Conservation (phyloP, 495 filamentous ascomycete genomes). For the Trichoderma virens region DNA sequence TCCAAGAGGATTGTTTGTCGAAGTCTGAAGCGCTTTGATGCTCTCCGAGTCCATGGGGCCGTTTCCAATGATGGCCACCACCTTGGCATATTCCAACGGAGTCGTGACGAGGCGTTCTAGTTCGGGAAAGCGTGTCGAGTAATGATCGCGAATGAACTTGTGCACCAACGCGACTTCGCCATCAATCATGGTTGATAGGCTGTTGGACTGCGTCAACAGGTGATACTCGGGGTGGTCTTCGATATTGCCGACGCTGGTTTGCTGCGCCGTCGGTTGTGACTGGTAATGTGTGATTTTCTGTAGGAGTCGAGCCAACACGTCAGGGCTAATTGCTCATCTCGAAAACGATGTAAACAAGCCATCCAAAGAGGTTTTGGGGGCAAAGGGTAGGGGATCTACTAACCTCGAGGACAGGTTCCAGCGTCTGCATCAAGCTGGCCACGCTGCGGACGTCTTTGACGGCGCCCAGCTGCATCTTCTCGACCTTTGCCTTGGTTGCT, state of each 20-base stretch:
- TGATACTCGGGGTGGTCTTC: slow-evolving; percentile 86
- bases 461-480: slow-evolving; percentile 67
- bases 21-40: slow-evolving; percentile 65
- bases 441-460: slow-evolving; percentile 70
- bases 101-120: slow-evolving; percentile 90
- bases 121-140: slow-evolving; percentile 88
- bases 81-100: slow-evolving; percentile 91
- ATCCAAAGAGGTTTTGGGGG: slow-evolving; percentile 17
- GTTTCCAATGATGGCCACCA: slow-evolving; percentile 88
- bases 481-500: slow-evolving; percentile 62
- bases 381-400: slow-evolving; percentile 27
- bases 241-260: slow-evolving; percentile 59
- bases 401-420: slow-evolving; percentile 73
- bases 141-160: slow-evolving; percentile 92
- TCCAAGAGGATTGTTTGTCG: slow-evolving; percentile 68
- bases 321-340: slow-evolving; percentile 43
- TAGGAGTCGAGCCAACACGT: slow-evolving; percentile 42
- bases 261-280: slow-evolving; percentile 52
- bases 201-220: slow-evolving; percentile 74
- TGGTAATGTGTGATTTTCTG: slow-evolving; percentile 74
- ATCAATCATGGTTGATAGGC: slow-evolving; percentile 79
- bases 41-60: slow-evolving; percentile 77
- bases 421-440: slow-evolving; percentile 64
- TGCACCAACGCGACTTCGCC: slow-evolving; percentile 89
- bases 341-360: slow-evolving; percentile 41